Evolutionary conservation across 306 rosid genomes (phyloP), one percentile per base, ranked within the genome.

Genomic region (Cucurbita moschata): DNA sequence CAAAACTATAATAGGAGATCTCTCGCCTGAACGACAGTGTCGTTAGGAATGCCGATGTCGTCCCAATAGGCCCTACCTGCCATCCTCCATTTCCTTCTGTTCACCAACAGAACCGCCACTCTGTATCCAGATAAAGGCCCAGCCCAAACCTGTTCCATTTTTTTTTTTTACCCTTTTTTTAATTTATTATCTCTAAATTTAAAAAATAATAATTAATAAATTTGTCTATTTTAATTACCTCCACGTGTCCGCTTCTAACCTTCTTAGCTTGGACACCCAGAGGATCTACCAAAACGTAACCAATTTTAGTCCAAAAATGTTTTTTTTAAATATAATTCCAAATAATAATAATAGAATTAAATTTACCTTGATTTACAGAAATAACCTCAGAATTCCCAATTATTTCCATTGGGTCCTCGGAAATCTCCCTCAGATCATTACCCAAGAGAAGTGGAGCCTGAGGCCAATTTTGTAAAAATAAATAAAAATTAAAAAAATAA

Each of bases 361-460:
- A 13, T 10, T 79, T 75, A 92, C 98, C 97, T 87, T 90, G 96
- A 78, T 90, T 90, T 71, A 93, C 86, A 6, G 89, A 83, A 50
- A 90, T 88, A 58, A 90, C 97, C 82, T 90, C 92, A 71, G 86
- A 68, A 26, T 90, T 93, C n/a, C 88, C 21, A 42, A 93, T 54
- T 42, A 93, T 93, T 37, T 83, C 81, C 85, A 37, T 67, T 3
- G 89, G 86, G 39, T 93, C 98, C 78, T 81, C 83, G 4, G 4
- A 85, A 78, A 93, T 53, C 47, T 90, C 85, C 49, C 96, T 66
- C 77, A 93, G 64, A 80, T 93, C 96, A 71, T 96, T 88, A 8
- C 98, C 98, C 15, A 93, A 87, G 55, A 93, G 96, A 80, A 93
- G 97, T 49, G 97, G 98, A 83, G 98, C 98, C 97, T 93, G 82